phyloP scores from a whole-genome alignment of 345 rosid genomes.

The Aquilaria malaccensis region DNA sequence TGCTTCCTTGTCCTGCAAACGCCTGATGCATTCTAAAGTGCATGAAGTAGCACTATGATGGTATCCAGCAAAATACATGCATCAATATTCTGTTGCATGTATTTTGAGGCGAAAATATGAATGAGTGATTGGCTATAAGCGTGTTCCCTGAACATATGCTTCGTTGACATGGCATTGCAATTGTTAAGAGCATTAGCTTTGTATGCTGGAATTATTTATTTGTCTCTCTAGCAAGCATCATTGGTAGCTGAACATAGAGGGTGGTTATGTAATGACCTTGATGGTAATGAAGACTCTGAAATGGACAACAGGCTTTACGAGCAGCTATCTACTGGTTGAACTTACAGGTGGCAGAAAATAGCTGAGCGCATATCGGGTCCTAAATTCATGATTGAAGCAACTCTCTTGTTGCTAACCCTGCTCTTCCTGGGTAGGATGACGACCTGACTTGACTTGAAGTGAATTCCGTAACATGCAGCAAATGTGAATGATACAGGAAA shows the following conservation, averaged over 20 bases:
- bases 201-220: too few relatives aligned
- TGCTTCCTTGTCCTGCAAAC: conserved; percentile 2
- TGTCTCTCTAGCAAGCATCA: conserved; percentile 2
- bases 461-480: background rate
- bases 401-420: conserved; percentile 47
- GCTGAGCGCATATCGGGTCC: conserved; percentile 30
- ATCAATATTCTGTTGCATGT: too few relatives aligned
- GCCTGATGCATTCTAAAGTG: conserved; percentile 4
- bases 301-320: conserved; percentile 88
- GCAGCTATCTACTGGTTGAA: conserved; percentile 99
- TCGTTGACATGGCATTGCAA: too few relatives aligned
- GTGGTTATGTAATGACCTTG: conserved; percentile 21
- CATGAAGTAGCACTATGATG: background rate
- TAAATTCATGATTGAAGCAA: conserved; percentile 49
- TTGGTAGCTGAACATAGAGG: conserved; percentile 8
- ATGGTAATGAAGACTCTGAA: conserved; percentile 65
- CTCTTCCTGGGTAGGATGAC: conserved; percentile 44
- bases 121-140: too few relatives aligned
- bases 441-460: conserved; percentile 18
- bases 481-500: conserved; percentile 1
- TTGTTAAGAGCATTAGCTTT: too few relatives aligned
- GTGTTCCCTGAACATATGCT: too few relatives aligned
- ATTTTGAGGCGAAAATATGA: too few relatives aligned
- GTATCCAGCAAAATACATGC: too few relatives aligned
- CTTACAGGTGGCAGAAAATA: conserved; percentile 83